Percentiles rank a stretch among this genome's conserved stretches.
Evolutionary conservation across 2,329 filamentous ascomycete species (phyloP).

Genomic region (Penicillium sp.): DNA sequence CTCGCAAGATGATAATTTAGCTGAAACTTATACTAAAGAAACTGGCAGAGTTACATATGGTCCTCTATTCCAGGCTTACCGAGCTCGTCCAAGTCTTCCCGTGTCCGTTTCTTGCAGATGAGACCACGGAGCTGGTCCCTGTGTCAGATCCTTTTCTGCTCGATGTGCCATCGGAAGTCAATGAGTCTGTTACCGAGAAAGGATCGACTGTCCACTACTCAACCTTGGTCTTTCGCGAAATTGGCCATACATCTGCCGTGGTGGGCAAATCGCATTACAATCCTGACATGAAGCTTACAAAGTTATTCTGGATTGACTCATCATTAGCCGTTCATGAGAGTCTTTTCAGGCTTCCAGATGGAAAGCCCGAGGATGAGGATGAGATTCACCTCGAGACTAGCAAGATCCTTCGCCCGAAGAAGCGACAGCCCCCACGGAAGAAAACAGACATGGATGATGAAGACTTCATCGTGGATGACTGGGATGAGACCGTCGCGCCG

Average conservation of each 20-base stretch:
- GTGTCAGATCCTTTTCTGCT: conserved; percentile 40
- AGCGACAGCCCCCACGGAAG: conserved; percentile 15
- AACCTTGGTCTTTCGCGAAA: conserved; percentile 38
- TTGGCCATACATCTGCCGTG: conserved; percentile 26
- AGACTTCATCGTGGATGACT: conserved; percentile 44
- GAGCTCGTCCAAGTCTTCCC: conserved; percentile 36
- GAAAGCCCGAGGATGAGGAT: conserved; percentile 14
- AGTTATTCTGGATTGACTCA: conserved; percentile 40
- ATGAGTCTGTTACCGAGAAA: conserved; percentile 9
- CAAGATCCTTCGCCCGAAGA: conserved; percentile 26
- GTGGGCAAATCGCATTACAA: conserved; percentile 22
- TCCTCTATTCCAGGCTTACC: conserved; percentile 46
- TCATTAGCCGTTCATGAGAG: conserved; percentile 39
- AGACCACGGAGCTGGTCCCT: conserved; percentile 23
- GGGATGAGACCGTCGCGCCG: conserved; percentile 32
- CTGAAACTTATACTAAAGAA: conserved; percentile 7
- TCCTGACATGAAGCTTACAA: conserved; percentile 32
- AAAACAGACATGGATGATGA: conserved; percentile 17
- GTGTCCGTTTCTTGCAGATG: conserved; percentile 29
- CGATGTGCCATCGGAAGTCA: conserved; percentile 27
- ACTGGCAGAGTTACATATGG: conserved; percentile 42
- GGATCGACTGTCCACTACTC: conserved; percentile 26
- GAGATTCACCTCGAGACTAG: conserved; percentile 19
- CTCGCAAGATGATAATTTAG: neutral
- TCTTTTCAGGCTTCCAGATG: conserved; percentile 29